These are phyloP conservation scores for Eucalyptus cladocalyx DNA, from an alignment of 345 rosid genomes.

Conservation along the genomic window DNA sequence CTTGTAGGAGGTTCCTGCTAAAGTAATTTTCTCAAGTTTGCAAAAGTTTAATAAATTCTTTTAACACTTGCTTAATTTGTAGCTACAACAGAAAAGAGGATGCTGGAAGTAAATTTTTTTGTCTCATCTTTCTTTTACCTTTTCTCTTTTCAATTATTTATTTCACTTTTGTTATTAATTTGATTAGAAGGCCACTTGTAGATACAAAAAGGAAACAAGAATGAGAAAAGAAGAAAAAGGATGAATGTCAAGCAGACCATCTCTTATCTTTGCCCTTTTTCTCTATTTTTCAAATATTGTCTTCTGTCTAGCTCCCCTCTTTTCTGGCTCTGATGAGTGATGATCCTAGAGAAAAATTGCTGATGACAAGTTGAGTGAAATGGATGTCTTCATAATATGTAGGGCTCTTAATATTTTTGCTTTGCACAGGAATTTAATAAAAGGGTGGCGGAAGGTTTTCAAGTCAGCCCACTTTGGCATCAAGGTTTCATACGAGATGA, in stretches of 20 bases:
- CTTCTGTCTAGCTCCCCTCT: not conserved
- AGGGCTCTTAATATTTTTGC: not conserved
- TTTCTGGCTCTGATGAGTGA: not conserved
- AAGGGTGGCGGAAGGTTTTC: constrained; percentile 80
- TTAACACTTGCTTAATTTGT: not conserved
- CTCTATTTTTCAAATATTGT: not conserved
- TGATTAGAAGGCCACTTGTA: not conserved
- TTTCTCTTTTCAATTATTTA: not conserved
- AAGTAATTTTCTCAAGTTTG: not conserved
- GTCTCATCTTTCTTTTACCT: not conserved
- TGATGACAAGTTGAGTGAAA: not conserved
- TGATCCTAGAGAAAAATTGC: not conserved
- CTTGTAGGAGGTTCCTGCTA: not conserved
- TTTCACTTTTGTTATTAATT: not conserved
- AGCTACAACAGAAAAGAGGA: not conserved
- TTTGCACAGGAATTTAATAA: constrained; percentile 55
- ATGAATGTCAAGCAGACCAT: not conserved
- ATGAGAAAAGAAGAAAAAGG: not conserved
- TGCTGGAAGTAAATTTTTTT: not conserved
- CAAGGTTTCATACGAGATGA: constrained; percentile 85
- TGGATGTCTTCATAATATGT: not conserved
- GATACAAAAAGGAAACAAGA: not conserved
- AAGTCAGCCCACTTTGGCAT: constrained; percentile 90
- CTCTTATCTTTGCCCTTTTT: not conserved
- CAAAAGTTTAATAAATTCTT: not conserved